These are phyloP conservation scores for Canariomyces notabilis DNA, from an alignment of 2,329 filamentous ascomycete species.

Conservation along the genomic window DNA sequence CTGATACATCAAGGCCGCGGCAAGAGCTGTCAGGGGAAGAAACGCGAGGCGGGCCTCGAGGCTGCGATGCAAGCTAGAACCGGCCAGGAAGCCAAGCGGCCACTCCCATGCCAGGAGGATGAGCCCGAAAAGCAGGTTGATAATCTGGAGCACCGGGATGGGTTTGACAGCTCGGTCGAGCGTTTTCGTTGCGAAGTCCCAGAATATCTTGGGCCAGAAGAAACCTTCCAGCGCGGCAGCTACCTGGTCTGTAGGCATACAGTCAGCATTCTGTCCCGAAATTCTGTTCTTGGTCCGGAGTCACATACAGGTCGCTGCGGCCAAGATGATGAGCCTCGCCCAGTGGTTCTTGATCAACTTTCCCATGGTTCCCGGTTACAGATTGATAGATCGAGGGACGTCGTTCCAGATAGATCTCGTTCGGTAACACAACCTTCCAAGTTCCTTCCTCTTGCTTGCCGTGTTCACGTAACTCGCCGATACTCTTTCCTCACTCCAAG, in stretches of 20 bases:
- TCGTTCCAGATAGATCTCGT: constrained; percentile 4
- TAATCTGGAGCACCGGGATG: constrained; percentile 78
- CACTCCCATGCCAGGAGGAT: constrained; percentile 83
- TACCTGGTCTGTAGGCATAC: constrained; percentile 67
- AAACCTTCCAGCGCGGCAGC: constrained; percentile 77
- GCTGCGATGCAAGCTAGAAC: constrained; percentile 73
- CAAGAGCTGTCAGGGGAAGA: constrained; percentile 71
- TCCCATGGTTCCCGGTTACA: constrained; percentile 62
- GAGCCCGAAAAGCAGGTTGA: constrained; percentile 81
- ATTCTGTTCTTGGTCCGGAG: background rate
- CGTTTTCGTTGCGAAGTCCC: constrained; percentile 90
- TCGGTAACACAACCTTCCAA: background rate
- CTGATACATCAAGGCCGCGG: constrained; percentile 79
- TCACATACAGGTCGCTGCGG: constrained; percentile 67
- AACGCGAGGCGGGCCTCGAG: constrained; percentile 81
- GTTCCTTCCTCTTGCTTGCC: constrained; percentile 20
- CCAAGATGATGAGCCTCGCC: constrained; percentile 89
- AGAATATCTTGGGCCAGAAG: constrained; percentile 99
- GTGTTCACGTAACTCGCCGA: constrained; percentile 18
- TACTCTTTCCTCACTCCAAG: background rate
- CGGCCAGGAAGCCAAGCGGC: constrained; percentile 74
- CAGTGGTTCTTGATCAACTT: constrained; percentile 99
- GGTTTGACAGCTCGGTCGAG: constrained; percentile 83
- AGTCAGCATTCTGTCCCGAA: background rate
- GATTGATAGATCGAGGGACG: constrained; percentile 7